These are phyloP conservation scores for Exidia glandulosa DNA, from an alignment of 768 basidiomycete genomes.

Conservation along the genomic window DNA sequence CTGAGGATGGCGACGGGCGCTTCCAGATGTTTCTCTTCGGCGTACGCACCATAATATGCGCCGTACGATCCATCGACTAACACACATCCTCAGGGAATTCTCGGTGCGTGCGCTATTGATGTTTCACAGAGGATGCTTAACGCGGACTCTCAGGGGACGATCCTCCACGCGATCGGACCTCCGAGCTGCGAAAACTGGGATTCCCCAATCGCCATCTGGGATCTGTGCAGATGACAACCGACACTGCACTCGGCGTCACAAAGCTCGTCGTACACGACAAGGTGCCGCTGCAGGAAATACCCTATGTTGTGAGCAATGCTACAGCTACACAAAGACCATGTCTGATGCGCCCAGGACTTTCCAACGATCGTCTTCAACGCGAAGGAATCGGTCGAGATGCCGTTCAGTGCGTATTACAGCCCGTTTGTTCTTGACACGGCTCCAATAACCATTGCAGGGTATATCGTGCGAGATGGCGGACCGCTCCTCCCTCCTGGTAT, in stretches of 20 bases:
- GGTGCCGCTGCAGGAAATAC: conserved; percentile 62
- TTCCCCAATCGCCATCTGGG: conserved; percentile 84
- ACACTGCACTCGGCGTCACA: conserved; percentile 89
- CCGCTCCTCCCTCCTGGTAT: conserved; percentile 85
- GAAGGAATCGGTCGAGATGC: conserved; percentile 95
- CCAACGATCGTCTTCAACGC: conserved; percentile 84
- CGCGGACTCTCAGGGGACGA: no score
- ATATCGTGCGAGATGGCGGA: conserved; percentile 36
- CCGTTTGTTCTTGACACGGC: background rate
- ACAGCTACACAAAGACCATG: background rate
- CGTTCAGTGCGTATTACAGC: conserved; percentile 63
- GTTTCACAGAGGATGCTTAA: no score
- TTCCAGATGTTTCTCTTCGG: conserved; percentile 92
- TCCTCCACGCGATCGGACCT: conserved; percentile 87
- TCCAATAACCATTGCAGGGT: conserved; percentile 47
- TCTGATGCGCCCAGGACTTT: conserved; percentile 47
- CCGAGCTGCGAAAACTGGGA: conserved; percentile 74
- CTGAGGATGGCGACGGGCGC: conserved; percentile 60
- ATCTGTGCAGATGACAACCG: conserved; percentile 93
- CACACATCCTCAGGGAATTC: conserved; percentile 36
- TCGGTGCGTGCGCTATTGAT: no score
- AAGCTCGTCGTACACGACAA: conserved; percentile 71
- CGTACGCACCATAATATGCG: conserved; percentile 28
- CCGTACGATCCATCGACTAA: background rate
- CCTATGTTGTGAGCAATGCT: conserved; percentile 47